phyloP scores from a whole-genome alignment of 1,284 basidiomycete species.

The Ganoderma lucidum region DNA sequence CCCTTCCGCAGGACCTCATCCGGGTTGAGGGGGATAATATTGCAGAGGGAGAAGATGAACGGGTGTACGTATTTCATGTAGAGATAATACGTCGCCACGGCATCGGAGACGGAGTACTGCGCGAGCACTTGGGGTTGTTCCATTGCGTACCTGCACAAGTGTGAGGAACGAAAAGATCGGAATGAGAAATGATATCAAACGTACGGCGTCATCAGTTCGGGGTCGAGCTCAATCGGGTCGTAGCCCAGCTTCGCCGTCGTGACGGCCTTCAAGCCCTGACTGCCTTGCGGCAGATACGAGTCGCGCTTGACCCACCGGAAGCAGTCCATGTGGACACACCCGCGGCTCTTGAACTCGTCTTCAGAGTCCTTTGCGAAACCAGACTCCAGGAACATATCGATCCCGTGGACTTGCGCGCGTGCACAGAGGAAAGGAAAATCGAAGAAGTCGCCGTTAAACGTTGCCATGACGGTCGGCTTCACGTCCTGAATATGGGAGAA shows the following conservation, averaged over 20 bases:
- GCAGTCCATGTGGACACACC: slow-evolving; percentile 99
- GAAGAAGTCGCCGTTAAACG: slow-evolving; percentile 99
- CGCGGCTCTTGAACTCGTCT: slow-evolving; percentile 94
- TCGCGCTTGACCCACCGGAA: slow-evolving; percentile 99
- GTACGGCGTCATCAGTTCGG: slow-evolving; percentile 99
- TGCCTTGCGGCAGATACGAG: slow-evolving; percentile 98
- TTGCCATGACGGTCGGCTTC: slow-evolving; percentile 96
- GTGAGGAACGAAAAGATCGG: not conserved
- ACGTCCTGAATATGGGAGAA: slow-evolving; percentile 94
- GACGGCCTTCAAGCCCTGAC: slow-evolving; percentile 98
- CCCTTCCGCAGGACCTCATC: slow-evolving; percentile 98
- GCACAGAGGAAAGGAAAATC: slow-evolving; percentile 99
- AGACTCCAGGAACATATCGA: slow-evolving; percentile 96
- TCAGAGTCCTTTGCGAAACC: slow-evolving; percentile 94
- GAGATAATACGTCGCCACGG: slow-evolving; percentile 98
- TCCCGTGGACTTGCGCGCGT: slow-evolving; percentile 87
- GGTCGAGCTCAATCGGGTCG: slow-evolving; percentile 97
- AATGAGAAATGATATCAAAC: slow-evolving; percentile 3
- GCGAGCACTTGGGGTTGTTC: slow-evolving; percentile 97
- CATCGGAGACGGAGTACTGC: slow-evolving; percentile 99
- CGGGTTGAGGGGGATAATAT: slow-evolving; percentile 97
- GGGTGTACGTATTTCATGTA: slow-evolving; percentile 99
- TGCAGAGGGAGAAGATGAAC: slow-evolving; percentile 99
- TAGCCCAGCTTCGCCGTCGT: slow-evolving; percentile 98
- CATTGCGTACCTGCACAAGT: slow-evolving; percentile 81